A percentile compares a stretch with the other conserved stretches of the same genome.
These are phyloP conservation scores for Agastache rugosa DNA, from an alignment of 257 asterid genomes.

Conservation along the genomic window DNA sequence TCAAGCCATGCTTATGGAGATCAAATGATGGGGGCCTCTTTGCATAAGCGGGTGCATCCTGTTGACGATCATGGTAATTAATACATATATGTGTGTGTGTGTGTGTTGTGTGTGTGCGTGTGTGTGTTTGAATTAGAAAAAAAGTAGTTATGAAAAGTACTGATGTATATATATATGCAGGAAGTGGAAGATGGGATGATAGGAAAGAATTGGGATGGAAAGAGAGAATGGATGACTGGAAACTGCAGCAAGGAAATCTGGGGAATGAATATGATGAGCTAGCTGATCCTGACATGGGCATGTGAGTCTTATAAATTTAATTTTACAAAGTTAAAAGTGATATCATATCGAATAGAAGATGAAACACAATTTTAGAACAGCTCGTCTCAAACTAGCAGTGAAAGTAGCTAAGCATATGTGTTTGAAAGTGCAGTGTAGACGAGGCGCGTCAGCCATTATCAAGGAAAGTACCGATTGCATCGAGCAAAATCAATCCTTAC, in stretches of 20 bases:
- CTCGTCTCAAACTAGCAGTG: no score
- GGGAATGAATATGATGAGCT: slow-evolving; percentile 70
- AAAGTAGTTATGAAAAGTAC: no score
- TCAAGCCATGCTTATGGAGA: slow-evolving; percentile 76
- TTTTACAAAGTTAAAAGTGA: background rate
- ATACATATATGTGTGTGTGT: background rate
- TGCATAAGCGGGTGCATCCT: slow-evolving; percentile 88
- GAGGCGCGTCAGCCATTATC: slow-evolving; percentile 96
- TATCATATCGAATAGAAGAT: no score
- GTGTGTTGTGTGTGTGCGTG: no score
- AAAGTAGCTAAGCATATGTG: no score
- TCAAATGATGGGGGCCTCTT: slow-evolving; percentile 62
- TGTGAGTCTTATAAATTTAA: slow-evolving; percentile 47
- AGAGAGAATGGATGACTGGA: slow-evolving; percentile 98
- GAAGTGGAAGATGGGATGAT: slow-evolving; percentile 90
- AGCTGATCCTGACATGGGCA: slow-evolving; percentile 77
- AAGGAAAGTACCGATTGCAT: slow-evolving; percentile 92
- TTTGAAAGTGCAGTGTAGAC: slow-evolving; percentile 60
- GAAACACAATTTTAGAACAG: no score
- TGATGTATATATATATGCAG: slow-evolving; percentile 32
- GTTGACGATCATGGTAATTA: slow-evolving; percentile 66
- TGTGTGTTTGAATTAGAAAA: no score
- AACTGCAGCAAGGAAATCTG: slow-evolving; percentile 82
- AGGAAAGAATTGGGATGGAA: slow-evolving; percentile 84
- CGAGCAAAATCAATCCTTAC: slow-evolving; percentile 93